phyloP scores from a whole-genome alignment of 2,329 filamentous ascomycete genomes.

The Phyllosticta paracitricarpa region DNA sequence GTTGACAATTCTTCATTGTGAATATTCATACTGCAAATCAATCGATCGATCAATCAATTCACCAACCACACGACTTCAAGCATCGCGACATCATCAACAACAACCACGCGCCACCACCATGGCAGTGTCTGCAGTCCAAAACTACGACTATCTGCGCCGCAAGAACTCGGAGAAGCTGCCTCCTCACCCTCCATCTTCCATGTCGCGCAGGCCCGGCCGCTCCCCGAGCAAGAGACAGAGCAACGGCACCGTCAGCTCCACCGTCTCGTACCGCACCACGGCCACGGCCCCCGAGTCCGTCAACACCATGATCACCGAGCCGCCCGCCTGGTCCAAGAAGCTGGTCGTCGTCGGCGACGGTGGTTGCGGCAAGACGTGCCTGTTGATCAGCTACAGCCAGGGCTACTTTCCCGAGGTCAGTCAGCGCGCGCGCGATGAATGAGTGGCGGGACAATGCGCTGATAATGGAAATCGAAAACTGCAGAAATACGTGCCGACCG shows the following conservation, averaged over 20 bases:
- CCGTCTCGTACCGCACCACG: constrained; percentile 47
- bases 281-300: constrained; percentile 52
- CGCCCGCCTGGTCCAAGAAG: constrained; percentile 94
- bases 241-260: constrained; percentile 82
- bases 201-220: constrained; percentile 35
- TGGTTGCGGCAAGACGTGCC: constrained; percentile 95
- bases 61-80: not conserved
- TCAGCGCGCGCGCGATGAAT: not conserved
- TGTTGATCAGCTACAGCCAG: constrained; percentile 97
- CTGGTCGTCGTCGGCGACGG: constrained; percentile 97
- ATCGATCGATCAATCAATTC: constrained; percentile 1
- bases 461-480: not conserved
- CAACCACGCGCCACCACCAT: constrained; percentile 11
- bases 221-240: constrained; percentile 51
- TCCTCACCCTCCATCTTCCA: constrained; percentile 15
- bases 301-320: constrained; percentile 67
- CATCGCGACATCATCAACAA: not conserved
- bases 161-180: constrained; percentile 34
- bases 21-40: constrained; percentile 21
- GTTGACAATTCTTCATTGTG: constrained; percentile 12
- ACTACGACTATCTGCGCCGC: constrained; percentile 49
- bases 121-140: constrained; percentile 20
- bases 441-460: not conserved
- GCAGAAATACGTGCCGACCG: constrained; percentile 98
- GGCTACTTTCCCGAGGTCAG: constrained; percentile 96